Evolutionary conservation across 495 filamentous ascomycete genomes (phyloP), one percentile per base, ranked within the genome.

Genomic region (Talaromyces ruber): DNA sequence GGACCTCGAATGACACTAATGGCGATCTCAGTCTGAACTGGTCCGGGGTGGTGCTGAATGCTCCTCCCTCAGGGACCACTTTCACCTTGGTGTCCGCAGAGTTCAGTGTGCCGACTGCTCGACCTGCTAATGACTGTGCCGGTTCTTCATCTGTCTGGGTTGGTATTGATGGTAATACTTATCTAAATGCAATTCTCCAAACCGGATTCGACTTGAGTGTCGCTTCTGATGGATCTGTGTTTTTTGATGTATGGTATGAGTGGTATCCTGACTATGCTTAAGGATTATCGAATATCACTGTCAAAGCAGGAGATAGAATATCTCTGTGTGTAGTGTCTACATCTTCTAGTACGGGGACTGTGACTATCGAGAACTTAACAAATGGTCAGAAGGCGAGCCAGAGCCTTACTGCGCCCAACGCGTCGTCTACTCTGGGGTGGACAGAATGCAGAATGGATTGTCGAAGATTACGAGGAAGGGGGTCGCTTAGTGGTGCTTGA

Each of bases 181-280:
- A 82, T 70, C 68, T 67, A 59, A 74, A 72, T 14, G 81, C 84
- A 1, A 84, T 86, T 59, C 68, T 88, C 45, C 82, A 86, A 66
- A 82, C 84, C 0, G 86, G 86, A 8, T 71, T 86, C 16, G 84
- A 87, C 64, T 81, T 83, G 64, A 82, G 79, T 52, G 69, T 81
- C 28, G 47, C 52, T 32, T 64, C 72, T 14, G 64, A 70, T 51
- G 72, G 71, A 6, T 25, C 70, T 2, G 71, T 71, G 1, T 64
- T 64, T 21, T 86, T 76, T 62, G 79, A 82, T 54, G 79, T 82
- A 21, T 88, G 86, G 85, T 87, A 84, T 63, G 84, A 87, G 65
- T 87, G 84, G 84, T 86, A 78, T 66, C 84, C 84, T 4, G 73
- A 81, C 54, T 75, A 79, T 63, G 79, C 83, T 21, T 75, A 79